Conservation (phyloP, 2,329 filamentous ascomycete genomes). For the Didymella arachidicola region DNA sequence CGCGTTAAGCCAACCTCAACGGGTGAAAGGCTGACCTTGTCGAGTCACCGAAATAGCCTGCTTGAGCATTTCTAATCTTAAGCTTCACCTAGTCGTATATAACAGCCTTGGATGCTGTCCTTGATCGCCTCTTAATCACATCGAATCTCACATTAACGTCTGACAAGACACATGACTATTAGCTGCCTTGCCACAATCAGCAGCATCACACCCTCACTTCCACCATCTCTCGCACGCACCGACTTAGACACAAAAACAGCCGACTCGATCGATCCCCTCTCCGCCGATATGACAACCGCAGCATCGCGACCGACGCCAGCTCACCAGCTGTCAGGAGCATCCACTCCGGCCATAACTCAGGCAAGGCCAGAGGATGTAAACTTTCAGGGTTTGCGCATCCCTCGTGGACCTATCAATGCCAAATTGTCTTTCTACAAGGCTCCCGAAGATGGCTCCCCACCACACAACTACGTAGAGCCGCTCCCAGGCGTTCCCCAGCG, state of each 20-base stretch:
- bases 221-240: slow-evolving; percentile 8
- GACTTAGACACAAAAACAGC: slow-evolving; percentile 1
- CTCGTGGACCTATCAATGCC: slow-evolving; percentile 39
- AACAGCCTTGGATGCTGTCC: slow-evolving; percentile 17
- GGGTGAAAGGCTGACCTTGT: slow-evolving; percentile 17
- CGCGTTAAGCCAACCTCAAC: slow-evolving; percentile 27
- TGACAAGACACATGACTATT: slow-evolving; percentile 2
- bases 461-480: slow-evolving; percentile 65
- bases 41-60: slow-evolving; percentile 11
- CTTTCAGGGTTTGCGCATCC: slow-evolving; percentile 42
- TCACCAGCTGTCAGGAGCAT: slow-evolving; percentile 48
- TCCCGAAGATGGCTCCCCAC: slow-evolving; percentile 39
- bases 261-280: not conserved
- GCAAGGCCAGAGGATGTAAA: slow-evolving; percentile 41
- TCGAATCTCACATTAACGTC: slow-evolving; percentile 11
- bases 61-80: slow-evolving; percentile 42
- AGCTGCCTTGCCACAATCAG: slow-evolving; percentile 12
- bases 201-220: slow-evolving; percentile 6
- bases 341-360: slow-evolving; percentile 35
- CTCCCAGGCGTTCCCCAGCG: slow-evolving; percentile 69
- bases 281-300: slow-evolving; percentile 54
- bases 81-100: slow-evolving; percentile 28
- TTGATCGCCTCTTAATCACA: slow-evolving; percentile 2
- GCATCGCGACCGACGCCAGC: slow-evolving; percentile 53
- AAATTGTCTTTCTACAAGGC: slow-evolving; percentile 41